These are phyloP conservation scores for Hura crepitans DNA, from an alignment of 441 rosid species.

Conservation along the genomic window DNA sequence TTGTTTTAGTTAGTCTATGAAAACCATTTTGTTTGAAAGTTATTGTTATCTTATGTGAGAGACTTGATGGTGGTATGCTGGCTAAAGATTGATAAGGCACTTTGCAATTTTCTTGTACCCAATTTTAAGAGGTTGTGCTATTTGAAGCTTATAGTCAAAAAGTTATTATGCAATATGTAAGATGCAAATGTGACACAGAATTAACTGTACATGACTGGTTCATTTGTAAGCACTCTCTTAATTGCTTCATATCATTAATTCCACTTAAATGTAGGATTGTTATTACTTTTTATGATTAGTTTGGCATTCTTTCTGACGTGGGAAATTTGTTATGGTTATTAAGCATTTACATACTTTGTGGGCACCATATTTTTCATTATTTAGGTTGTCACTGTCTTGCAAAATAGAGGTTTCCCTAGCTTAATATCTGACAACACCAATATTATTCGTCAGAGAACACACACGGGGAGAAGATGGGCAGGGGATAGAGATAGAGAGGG, in stretches of 20 bases:
- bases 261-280: neutral
- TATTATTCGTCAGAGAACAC: neutral
- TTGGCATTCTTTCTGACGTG: neutral
- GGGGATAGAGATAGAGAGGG: neutral
- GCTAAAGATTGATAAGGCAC: neutral
- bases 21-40: neutral
- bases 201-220: neutral
- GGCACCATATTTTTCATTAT: neutral
- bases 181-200: neutral
- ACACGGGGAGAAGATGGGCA: neutral
- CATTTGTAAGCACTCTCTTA: neutral
- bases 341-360: neutral
- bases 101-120: neutral
- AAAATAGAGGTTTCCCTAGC: neutral
- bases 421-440: neutral
- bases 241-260: neutral
- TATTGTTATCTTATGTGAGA: neutral
- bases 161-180: neutral
- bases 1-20: neutral
- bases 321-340: neutral
- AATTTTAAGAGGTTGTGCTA: neutral
- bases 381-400: neutral
- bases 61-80: neutral
- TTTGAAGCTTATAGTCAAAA: neutral
- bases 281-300: too few species aligned